phyloP scores from a whole-genome alignment of 495 filamentous ascomycete genomes.

The Penicillium desertorum region DNA sequence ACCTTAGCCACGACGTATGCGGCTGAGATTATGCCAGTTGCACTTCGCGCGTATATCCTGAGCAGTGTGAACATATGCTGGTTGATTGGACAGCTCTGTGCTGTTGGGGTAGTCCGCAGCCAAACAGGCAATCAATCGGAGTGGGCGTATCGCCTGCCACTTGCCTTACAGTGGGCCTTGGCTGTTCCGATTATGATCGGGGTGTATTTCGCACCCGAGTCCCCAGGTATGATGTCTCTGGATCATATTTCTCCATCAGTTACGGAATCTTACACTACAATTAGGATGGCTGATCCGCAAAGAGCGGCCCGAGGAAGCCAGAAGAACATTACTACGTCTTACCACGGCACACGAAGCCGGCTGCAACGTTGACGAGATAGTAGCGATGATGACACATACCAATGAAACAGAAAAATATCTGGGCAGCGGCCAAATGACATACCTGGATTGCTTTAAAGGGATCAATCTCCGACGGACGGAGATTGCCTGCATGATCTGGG shows the following conservation, averaged over 20 bases:
- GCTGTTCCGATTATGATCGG: background rate
- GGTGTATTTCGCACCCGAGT: background rate
- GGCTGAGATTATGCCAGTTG: background rate
- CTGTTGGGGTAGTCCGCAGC: background rate
- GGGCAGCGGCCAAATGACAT: conserved; percentile 28
- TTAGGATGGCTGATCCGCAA: background rate
- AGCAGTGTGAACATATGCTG: background rate
- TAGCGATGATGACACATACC: conserved; percentile 49
- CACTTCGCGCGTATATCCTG: background rate
- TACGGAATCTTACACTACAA: background rate
- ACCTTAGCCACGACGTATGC: background rate
- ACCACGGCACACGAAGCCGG: background rate
- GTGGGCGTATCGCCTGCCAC: background rate
- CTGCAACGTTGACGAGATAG: background rate
- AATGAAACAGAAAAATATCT: conserved; percentile 35
- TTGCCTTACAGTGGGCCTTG: background rate
- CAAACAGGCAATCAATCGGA: background rate
- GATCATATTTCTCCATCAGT: background rate
- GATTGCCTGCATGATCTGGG: conserved; percentile 31
- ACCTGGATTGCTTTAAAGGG: conserved; percentile 42
- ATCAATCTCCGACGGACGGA: conserved; percentile 43
- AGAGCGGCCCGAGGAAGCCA: background rate
- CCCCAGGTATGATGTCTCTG: background rate
- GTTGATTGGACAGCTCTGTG: background rate
- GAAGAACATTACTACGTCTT: background rate